Conservation (phyloP, 192 early-diverging fungal genomes). For the Coemansia sp. region DNA sequence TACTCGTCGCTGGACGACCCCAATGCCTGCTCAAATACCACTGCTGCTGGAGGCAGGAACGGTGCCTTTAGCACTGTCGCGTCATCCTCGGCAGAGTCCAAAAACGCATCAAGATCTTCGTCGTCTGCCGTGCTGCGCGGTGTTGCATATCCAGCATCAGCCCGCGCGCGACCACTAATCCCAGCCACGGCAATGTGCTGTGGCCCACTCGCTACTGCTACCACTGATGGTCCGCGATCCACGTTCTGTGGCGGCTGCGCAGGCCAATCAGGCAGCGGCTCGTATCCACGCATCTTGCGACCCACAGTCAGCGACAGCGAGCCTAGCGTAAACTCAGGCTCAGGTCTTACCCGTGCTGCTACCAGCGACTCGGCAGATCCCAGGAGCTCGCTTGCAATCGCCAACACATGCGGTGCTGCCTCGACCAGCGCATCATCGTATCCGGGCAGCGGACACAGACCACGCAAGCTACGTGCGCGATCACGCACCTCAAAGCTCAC, state of each 20-base stretch:
- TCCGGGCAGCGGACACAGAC: constrained; percentile 32
- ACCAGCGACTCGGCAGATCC: constrained; percentile 4
- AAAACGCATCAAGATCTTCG: constrained; percentile 51
- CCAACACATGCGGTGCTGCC: constrained; percentile 19
- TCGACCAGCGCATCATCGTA: constrained; percentile 26
- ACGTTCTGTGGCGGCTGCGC: constrained; percentile 14
- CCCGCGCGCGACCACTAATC: constrained; percentile 37
- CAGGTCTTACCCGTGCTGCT: neutral
- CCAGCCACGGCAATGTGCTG: constrained; percentile 44
- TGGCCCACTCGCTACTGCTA: constrained; percentile 3
- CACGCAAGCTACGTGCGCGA: constrained; percentile 67
- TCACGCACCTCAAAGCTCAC: constrained; percentile 87
- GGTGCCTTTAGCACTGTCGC: neutral
- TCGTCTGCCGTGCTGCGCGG: constrained; percentile 31
- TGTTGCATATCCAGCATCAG: constrained; percentile 36
- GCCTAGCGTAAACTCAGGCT: constrained; percentile 57
- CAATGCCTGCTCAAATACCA: constrained; percentile 26
- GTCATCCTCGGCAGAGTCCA: constrained; percentile 36
- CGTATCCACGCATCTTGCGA: constrained; percentile 66
- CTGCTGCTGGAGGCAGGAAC: constrained; percentile 3
- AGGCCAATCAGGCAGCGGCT: constrained; percentile 81
- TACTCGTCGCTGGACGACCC: neutral
- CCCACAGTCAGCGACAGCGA: constrained; percentile 67
- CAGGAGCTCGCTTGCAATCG: constrained; percentile 22
- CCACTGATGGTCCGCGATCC: constrained; percentile 24